A percentile compares a stretch with the other conserved stretches of the same genome.
Conservation (phyloP, 2,329 filamentous ascomycete genomes). For the Colletotrichum sp. region DNA sequence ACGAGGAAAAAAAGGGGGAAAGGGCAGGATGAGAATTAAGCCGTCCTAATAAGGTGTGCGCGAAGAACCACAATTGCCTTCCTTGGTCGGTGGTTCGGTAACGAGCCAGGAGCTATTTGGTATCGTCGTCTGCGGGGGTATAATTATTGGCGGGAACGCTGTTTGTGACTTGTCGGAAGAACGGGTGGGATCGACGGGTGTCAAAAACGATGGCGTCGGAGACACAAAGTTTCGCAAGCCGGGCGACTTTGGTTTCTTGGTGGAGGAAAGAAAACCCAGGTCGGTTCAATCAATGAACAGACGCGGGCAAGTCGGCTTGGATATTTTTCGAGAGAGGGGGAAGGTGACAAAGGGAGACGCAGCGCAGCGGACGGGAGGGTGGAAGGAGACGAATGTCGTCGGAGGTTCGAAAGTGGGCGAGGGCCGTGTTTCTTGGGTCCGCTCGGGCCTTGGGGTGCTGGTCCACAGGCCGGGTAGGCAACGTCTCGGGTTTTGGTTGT, state of each 20-base stretch:
- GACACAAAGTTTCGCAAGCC: slow-evolving; percentile 1
- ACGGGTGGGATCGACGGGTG: slow-evolving; percentile 11
- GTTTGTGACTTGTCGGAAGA: slow-evolving; percentile 14
- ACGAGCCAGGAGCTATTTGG: background rate
- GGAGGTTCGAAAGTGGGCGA: slow-evolving; percentile 19
- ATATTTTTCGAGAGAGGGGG: background rate
- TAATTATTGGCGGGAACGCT: slow-evolving; percentile 14
- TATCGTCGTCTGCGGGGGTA: slow-evolving; percentile 13
- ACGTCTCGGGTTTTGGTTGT: slow-evolving; percentile 5
- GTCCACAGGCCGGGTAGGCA: slow-evolving; percentile 20
- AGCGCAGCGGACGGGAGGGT: slow-evolving; percentile 3
- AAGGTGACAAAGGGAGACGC: slow-evolving; percentile 1
- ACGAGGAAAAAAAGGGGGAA: background rate
- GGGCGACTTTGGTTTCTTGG: background rate
- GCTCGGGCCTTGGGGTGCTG: slow-evolving; percentile 23
- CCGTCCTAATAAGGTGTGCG: slow-evolving; percentile 2
- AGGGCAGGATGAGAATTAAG: slow-evolving; percentile 9
- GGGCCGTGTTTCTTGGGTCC: slow-evolving; percentile 21
- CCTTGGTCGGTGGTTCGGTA: slow-evolving; percentile 4
- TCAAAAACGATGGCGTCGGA: background rate
- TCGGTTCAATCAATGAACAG: slow-evolving; percentile 23
- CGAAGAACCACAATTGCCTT: slow-evolving; percentile 17
- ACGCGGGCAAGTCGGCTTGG: background rate
- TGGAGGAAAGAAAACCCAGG: background rate
- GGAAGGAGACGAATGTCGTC: slow-evolving; percentile 17